phyloP scores from a whole-genome alignment of 2,329 filamentous ascomycete genomes.

The Calonectria hongkongensis region DNA sequence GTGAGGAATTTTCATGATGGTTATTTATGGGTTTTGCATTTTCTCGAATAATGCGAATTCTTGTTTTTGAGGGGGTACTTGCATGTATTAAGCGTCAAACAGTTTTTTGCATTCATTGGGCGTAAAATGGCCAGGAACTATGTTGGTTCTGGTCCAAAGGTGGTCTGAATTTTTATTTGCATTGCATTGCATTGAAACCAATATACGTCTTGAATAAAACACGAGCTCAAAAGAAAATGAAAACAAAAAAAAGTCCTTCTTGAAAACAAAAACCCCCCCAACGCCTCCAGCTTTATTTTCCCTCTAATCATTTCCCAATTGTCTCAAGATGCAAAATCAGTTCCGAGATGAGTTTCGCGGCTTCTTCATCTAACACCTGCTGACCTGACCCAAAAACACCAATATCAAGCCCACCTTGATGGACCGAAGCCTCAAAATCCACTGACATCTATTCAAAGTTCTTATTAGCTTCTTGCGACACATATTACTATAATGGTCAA shows the following conservation, averaged over 20 bases:
- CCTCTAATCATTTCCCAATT: slow-evolving; percentile 26
- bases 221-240: not conserved
- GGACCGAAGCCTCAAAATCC: slow-evolving; percentile 64
- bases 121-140: slow-evolving; percentile 1
- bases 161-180: slow-evolving; percentile 2
- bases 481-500: not conserved
- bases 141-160: not conserved
- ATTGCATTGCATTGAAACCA: slow-evolving; percentile 28
- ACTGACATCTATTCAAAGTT: slow-evolving; percentile 58
- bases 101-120: slow-evolving; percentile 21
- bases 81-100: slow-evolving; percentile 8
- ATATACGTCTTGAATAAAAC: slow-evolving; percentile 18
- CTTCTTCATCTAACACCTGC: slow-evolving; percentile 53
- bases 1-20: not conserved
- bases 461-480: slow-evolving; percentile 23
- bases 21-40: not conserved
- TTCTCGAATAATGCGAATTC: not conserved
- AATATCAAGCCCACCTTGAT: slow-evolving; percentile 58
- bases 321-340: slow-evolving; percentile 50
- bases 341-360: slow-evolving; percentile 50
- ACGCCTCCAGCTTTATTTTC: slow-evolving; percentile 15
- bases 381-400: slow-evolving; percentile 63
- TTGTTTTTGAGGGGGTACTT: not conserved
- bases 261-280: not conserved
- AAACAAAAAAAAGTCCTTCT: not conserved